Evolutionary conservation across 2,329 filamentous ascomycete species (phyloP), one percentile per base, ranked within the genome.

Genomic region (Monilinia vaccinii-corymbosi): DNA sequence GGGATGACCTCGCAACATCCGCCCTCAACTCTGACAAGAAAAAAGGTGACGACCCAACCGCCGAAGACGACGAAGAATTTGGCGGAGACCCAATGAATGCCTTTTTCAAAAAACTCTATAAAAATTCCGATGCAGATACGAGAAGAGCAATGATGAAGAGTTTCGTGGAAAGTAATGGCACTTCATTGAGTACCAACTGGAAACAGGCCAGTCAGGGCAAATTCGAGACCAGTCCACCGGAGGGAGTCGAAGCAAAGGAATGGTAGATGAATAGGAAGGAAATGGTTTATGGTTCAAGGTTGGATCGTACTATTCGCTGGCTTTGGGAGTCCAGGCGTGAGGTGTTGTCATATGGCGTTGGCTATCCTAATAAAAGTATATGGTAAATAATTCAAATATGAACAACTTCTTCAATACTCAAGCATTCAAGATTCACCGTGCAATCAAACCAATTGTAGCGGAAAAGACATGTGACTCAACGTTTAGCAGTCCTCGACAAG

Each of bases 71-170:
- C 0, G 79, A 83, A 1, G 84, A 84, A 36, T 36, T 36, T 11
- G 79, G 81, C 14, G 79, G 79, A 1, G 84, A 87, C 61, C 83
- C 87, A 32, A 84, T 91, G 10, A 88, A 95, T 68, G 71, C 74
- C 13, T 97, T 97, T 76, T 99, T 99, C 79, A 94, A 95, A 79
- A 86, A 88, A 69, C 78, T 99, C 1, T 97, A 93, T 75, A 84
- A 87, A 64, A 79, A 78, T 40, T 85, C 90, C 0, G 85, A 87
- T 52, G 83, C 86, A 0, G 93, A 99, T 67, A 89, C 90, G 61
- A 85, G 85, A 71, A 84, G 91, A 2, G 94, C 94, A 10, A 99
- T 99, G 94, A 90, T 95, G 84, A 99, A 99, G 82, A 96, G 90
- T 71, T 97, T 90, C 70, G 80, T 85, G 16, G 93, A 99, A 78